A percentile compares a stretch with the other conserved stretches of the same genome.
Evolutionary conservation across 768 basidiomycete species (phyloP).

Genomic region (Tricholoma hemisulphureum): DNA sequence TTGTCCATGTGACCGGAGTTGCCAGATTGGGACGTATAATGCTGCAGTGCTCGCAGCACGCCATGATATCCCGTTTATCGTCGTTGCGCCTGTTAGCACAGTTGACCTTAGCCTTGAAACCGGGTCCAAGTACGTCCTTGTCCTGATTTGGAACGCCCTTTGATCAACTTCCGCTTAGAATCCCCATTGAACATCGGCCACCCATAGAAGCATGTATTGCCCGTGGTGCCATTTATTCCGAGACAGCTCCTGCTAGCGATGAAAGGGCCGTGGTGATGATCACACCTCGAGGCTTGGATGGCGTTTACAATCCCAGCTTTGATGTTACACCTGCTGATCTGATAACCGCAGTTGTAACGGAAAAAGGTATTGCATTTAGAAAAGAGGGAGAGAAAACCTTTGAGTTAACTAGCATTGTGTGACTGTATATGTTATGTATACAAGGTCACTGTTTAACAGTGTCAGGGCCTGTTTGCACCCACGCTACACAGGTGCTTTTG

Average conservation of each 20-base stretch:
- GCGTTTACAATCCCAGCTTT: conserved; percentile 91
- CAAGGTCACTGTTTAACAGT: too few species aligned
- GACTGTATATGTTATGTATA: too few species aligned
- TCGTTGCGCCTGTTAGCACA: conserved; percentile 90
- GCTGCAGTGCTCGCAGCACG: conserved; percentile 88
- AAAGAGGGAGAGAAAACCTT: conserved; percentile 54
- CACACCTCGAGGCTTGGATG: conserved; percentile 64
- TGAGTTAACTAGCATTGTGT: conserved; percentile 62
- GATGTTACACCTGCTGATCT: conserved; percentile 94
- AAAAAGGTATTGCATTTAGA: conserved; percentile 87
- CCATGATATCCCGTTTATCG: conserved; percentile 87
- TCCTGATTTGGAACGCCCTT: neutral
- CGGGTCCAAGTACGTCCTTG: conserved; percentile 56
- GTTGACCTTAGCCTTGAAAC: conserved; percentile 79
- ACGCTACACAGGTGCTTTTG: too few species aligned
- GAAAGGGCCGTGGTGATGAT: conserved; percentile 81
- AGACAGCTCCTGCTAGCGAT: conserved; percentile 38
- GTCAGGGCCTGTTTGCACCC: too few species aligned
- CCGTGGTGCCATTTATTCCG: conserved; percentile 74
- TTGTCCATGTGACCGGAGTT: neutral
- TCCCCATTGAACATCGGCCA: conserved; percentile 93
- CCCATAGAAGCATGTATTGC: conserved; percentile 85
- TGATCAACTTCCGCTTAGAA: conserved; percentile 36
- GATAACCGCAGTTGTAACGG: conserved; percentile 93
- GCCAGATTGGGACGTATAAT: conserved; percentile 89